phyloP scores from a whole-genome alignment of 805 yeast species.

The Millerozyma miso region DNA sequence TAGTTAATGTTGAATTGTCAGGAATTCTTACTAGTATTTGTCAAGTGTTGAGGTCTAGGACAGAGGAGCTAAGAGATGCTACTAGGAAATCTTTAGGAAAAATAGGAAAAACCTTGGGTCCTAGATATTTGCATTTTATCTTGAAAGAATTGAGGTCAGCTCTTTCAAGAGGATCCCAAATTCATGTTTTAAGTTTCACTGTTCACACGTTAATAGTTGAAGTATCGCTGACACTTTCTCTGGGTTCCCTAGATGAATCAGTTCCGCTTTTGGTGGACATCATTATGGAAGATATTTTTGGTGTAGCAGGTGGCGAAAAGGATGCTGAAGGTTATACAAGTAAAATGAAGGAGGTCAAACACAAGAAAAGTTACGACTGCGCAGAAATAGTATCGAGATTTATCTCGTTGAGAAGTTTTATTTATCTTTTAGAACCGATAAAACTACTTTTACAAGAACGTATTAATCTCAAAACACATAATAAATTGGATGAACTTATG shows the following conservation, averaged over 20 bases:
- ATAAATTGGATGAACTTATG: constrained; percentile 73
- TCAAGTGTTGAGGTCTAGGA: constrained; percentile 78
- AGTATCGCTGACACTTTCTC: constrained; percentile 42
- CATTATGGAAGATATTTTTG: constrained; percentile 90
- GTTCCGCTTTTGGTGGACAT: constrained; percentile 59
- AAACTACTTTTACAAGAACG: constrained; percentile 57
- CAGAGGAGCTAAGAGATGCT: constrained; percentile 85
- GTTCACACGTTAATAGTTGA: constrained; percentile 67
- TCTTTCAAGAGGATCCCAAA: constrained; percentile 82
- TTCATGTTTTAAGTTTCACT: constrained; percentile 87
- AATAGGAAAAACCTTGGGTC: constrained; percentile 63
- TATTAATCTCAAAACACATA: constrained; percentile 63
- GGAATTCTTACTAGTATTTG: constrained; percentile 83
- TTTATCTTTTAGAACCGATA: constrained; percentile 62
- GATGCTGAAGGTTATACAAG: constrained; percentile 89
- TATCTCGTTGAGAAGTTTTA: constrained; percentile 55
- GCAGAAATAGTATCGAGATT: constrained; percentile 72
- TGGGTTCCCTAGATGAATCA: constrained; percentile 74
- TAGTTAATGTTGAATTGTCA: constrained; percentile 60
- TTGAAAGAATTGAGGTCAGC: constrained; percentile 76
- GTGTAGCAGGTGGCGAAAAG: constrained; percentile 88
- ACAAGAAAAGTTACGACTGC: constrained; percentile 82
- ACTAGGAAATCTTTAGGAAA: constrained; percentile 71
- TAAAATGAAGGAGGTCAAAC: constrained; percentile 85
- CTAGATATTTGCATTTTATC: constrained; percentile 68